These are phyloP conservation scores for Stropharia rugosoannulata DNA, from an alignment of 768 basidiomycete genomes.

Conservation along the genomic window DNA sequence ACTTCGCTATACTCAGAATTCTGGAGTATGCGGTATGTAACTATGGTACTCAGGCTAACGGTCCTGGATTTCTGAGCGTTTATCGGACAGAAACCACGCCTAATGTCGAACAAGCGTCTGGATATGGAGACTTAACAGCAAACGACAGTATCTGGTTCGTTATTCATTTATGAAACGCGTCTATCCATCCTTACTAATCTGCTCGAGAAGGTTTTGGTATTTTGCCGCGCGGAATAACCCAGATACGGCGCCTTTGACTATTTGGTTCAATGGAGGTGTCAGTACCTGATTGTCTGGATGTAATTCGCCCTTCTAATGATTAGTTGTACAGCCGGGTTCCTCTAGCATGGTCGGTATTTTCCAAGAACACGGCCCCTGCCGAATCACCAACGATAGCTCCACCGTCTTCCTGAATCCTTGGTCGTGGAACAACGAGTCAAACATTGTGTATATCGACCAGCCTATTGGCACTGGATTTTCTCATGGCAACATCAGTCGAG, in stretches of 20 bases:
- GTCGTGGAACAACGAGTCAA: conserved; percentile 59
- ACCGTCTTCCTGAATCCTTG: conserved; percentile 49
- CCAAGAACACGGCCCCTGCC: conserved; percentile 78
- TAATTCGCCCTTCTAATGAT: not conserved
- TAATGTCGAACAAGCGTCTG: conserved; percentile 59
- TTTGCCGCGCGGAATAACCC: conserved; percentile 62
- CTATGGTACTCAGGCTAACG: not conserved
- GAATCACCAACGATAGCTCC: conserved; percentile 56
- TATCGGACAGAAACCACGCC: conserved; percentile 49
- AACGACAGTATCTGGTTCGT: conserved; percentile 57
- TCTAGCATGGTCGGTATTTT: conserved; percentile 64
- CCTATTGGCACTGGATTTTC: conserved; percentile 66
- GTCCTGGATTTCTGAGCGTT: not conserved
- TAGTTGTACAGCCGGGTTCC: conserved; percentile 43
- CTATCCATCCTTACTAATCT: not conserved
- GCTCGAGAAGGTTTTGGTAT: conserved; percentile 59
- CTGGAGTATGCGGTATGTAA: conserved; percentile 53
- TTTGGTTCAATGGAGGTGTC: conserved; percentile 70
- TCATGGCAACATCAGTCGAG: conserved; percentile 41
- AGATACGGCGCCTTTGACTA: conserved; percentile 54
- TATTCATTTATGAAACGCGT: not conserved
- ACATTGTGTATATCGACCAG: conserved; percentile 62
- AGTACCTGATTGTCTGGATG: conserved; percentile 16
- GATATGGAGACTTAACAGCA: conserved; percentile 59
- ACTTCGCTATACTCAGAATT: conserved; percentile 39